These are phyloP conservation scores for Cyclotella atomus DNA, from an alignment of 108 stramenopile species.

Conservation along the genomic window DNA sequence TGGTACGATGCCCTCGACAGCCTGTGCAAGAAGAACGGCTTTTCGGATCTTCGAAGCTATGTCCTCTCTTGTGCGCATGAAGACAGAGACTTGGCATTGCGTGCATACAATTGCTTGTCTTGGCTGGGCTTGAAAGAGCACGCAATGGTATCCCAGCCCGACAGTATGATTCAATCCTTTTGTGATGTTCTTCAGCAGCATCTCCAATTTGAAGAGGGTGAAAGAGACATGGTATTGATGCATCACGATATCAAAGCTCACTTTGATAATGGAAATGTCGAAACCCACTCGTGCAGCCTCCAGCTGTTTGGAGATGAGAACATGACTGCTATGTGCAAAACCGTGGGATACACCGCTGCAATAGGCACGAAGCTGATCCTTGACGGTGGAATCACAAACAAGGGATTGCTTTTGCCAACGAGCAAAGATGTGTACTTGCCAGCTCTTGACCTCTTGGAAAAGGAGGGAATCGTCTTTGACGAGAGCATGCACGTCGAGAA, in stretches of 20 bases:
- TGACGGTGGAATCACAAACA: slow-evolving; percentile 37
- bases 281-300: slow-evolving; percentile 57
- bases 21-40: slow-evolving; percentile 22
- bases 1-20: slow-evolving; percentile 50
- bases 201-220: slow-evolving; percentile 48
- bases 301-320: slow-evolving; percentile 64
- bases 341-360: slow-evolving; percentile 78
- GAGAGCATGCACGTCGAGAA: slow-evolving; percentile 23
- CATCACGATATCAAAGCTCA: slow-evolving; percentile 63
- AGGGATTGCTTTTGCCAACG: slow-evolving; percentile 33
- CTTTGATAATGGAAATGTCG: slow-evolving; percentile 57
- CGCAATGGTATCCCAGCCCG: slow-evolving; percentile 32
- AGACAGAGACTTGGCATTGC: slow-evolving; percentile 41
- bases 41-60: slow-evolving; percentile 45
- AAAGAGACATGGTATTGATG: slow-evolving; percentile 80
- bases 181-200: slow-evolving; percentile 58
- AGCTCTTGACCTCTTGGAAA: slow-evolving; percentile 25
- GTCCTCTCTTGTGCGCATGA: slow-evolving; percentile 48
- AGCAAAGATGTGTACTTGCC: slow-evolving; percentile 33
- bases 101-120: slow-evolving; percentile 40
- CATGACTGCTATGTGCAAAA: slow-evolving; percentile 77
- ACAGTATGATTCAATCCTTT: slow-evolving; percentile 64
- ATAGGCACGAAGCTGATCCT: slow-evolving; percentile 65
- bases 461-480: slow-evolving; percentile 26
- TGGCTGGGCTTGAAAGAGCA: slow-evolving; percentile 52